Conservation (phyloP, 164 flowering plant genomes). For the Cinnamomum chago region DNA sequence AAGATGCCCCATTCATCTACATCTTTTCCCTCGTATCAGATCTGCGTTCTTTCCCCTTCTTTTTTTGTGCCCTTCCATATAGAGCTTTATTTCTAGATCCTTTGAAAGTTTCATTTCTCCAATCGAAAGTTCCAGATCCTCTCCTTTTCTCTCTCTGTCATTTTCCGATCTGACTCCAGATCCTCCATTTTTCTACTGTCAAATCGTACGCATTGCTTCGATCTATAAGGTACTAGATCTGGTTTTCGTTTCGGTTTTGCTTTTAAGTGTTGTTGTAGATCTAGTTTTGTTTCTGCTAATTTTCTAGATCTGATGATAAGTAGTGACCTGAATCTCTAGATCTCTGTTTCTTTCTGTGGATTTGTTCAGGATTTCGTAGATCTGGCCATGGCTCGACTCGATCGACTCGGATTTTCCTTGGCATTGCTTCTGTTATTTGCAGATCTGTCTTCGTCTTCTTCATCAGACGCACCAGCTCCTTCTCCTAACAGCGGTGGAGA, state of each 20-base stretch:
- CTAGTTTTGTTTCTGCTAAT: background rate
- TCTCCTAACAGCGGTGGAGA: constrained; percentile 9
- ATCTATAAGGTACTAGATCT: background rate
- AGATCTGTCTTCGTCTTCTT: constrained; percentile 2
- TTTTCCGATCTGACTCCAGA: background rate
- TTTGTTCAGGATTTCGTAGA: background rate
- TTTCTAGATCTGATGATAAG: background rate
- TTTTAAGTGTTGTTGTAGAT: background rate
- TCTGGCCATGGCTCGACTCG: constrained; percentile 19
- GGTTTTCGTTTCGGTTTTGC: background rate
- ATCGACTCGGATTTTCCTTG: background rate
- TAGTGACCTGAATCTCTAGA: background rate
- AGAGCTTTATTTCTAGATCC: too few species aligned
- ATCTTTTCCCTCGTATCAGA: background rate
- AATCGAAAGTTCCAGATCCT: background rate
- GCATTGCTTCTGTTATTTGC: constrained; percentile 11
- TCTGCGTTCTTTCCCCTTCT: background rate
- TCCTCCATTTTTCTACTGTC: background rate
- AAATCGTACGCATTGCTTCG: background rate
- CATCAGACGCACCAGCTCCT: constrained; percentile 11
- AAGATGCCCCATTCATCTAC: background rate
- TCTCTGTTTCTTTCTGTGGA: background rate
- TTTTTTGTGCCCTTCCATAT: too few species aligned
- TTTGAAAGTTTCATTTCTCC: background rate
- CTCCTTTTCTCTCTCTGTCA: background rate